These are phyloP conservation scores for Inga leiocalycina DNA, from an alignment of 306 rosid species.

Conservation along the genomic window DNA sequence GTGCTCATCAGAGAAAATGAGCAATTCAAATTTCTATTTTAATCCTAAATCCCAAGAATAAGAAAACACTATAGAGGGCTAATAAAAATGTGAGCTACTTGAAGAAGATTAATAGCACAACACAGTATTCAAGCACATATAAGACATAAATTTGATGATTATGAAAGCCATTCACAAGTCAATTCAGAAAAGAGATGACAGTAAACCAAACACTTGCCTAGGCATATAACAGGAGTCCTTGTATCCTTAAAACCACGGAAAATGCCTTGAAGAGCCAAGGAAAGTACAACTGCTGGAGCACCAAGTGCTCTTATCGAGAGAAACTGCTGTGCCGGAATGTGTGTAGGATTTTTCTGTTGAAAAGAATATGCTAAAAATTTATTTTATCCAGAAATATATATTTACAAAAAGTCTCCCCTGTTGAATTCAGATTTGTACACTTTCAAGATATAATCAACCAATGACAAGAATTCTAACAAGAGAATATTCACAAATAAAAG, in stretches of 20 bases:
- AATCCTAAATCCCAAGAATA: constrained; percentile 18
- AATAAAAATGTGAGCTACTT: constrained; percentile 9
- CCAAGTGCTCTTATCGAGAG: constrained; percentile 87
- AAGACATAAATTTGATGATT: constrained; percentile 18
- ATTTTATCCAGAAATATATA: not conserved
- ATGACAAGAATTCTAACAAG: constrained; percentile 1
- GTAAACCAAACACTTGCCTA: constrained; percentile 63
- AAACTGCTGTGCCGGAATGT: constrained; percentile 60
- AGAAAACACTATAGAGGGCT: constrained; percentile 22
- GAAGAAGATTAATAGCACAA: constrained; percentile 25
- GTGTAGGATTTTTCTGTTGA: constrained; percentile 73
- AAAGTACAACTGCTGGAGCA: constrained; percentile 96
- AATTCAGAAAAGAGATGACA: constrained; percentile 14
- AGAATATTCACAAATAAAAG: constrained; percentile 18
- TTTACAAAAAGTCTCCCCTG: not conserved
- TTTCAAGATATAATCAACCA: not conserved
- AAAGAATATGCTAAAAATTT: constrained; percentile 4
- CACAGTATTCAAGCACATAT: constrained; percentile 26
- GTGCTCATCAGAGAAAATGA: not conserved
- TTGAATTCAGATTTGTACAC: constrained; percentile 3
- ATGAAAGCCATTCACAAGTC: not conserved
- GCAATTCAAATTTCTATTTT: constrained; percentile 6
- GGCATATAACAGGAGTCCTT: constrained; percentile 83
- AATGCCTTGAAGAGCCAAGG: constrained; percentile 97
- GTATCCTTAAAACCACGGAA: constrained; percentile 99